Base-by-base conservation (phyloP, 179 eudicot species). In the Heliamphora pulchella region DNA sequence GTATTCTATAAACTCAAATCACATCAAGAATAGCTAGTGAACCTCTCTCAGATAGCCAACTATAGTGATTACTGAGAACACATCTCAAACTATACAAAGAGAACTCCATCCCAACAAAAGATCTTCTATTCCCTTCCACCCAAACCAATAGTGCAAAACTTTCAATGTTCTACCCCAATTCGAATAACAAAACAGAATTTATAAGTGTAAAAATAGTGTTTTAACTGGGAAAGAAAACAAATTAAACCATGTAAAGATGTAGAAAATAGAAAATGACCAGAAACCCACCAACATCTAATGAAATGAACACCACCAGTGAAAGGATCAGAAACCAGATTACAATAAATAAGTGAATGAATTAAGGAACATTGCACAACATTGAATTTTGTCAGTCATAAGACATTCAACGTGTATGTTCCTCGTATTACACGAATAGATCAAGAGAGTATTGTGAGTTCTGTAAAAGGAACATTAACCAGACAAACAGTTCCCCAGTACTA, bases 401-500 rank as follows among this genome's bases (percentile, higher is more conserved):
- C 18, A 17, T 48, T 48, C 7, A 48, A 6, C 7, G 51, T 1
- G 51, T 48, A 3, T 3, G 51, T 48, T 48, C 51, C 51, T 48
- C 7, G 51, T 48, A 48, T 48, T 48, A 31, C 31, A 31, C 31
- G 31, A 31, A 31, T 31, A 48, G 7, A 48, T 3, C 51, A 43
- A 47, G 17, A 46, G 11, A 70, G 48, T 47, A 68, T 46, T 68
- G 5, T 17, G 53, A 69, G 22, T 5, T 71, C 31, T 20, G 18
- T 8, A 18, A 14, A 48, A 70, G 75, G n/a, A 71, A n/a, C 74
- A 70, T 71, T 71, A 51, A 71, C 43, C 58, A 20, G 58, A 71
- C 9, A 0, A 18, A 50, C 13, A 31, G 11, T 11, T 67, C 47
- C 7, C 18, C 71, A 50, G 44, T 44, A 15, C 73, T 69, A 5